Percentiles rank a stretch among this genome's conserved stretches.
Evolutionary conservation across 352 stramenopile genomes (phyloP).

Genomic region (Globisporangium ultimum): DNA sequence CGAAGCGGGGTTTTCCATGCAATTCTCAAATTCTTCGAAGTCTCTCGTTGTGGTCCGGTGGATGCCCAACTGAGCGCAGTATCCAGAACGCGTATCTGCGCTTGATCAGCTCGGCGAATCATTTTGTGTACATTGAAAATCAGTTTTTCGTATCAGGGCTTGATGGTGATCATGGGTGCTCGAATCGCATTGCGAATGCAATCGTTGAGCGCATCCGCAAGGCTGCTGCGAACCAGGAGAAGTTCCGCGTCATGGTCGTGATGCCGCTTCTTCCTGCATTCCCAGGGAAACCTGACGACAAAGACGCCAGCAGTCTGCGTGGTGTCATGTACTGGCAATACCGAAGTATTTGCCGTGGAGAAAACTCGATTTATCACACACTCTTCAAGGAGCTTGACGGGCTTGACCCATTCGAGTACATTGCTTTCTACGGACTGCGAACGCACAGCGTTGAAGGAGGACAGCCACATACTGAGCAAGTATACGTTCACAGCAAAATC

Average conservation of each 20-base stretch:
- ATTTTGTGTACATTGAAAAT: slow-evolving; percentile 94
- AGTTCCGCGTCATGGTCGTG: slow-evolving; percentile 82
- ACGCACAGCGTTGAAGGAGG: slow-evolving; percentile 39
- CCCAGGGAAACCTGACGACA: slow-evolving; percentile 72
- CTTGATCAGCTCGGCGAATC: slow-evolving; percentile 79
- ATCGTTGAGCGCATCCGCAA: slow-evolving; percentile 73
- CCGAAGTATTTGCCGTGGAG: slow-evolving; percentile 75
- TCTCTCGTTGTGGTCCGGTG: slow-evolving; percentile 80
- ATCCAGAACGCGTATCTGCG: slow-evolving; percentile 90
- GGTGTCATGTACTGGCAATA: slow-evolving; percentile 90
- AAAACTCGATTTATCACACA: slow-evolving; percentile 80
- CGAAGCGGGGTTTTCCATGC: slow-evolving; percentile 35
- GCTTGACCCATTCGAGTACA: slow-evolving; percentile 80
- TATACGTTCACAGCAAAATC: slow-evolving; percentile 91
- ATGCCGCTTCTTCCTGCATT: slow-evolving; percentile 85
- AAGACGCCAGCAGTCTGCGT: slow-evolving; percentile 75
- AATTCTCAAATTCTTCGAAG: slow-evolving; percentile 72
- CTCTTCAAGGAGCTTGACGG: slow-evolving; percentile 72
- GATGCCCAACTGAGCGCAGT: slow-evolving; percentile 77
- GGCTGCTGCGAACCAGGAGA: slow-evolving; percentile 76
- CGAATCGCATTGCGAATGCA: slow-evolving; percentile 82
- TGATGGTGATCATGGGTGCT: slow-evolving; percentile 73
- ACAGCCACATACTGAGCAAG: slow-evolving; percentile 61
- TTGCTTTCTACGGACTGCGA: slow-evolving; percentile 81
- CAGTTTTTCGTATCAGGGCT: slow-evolving; percentile 88